phyloP scores from a whole-genome alignment of 225 moss, liverwort and hornwort species.

The Ulota crispa region DNA sequence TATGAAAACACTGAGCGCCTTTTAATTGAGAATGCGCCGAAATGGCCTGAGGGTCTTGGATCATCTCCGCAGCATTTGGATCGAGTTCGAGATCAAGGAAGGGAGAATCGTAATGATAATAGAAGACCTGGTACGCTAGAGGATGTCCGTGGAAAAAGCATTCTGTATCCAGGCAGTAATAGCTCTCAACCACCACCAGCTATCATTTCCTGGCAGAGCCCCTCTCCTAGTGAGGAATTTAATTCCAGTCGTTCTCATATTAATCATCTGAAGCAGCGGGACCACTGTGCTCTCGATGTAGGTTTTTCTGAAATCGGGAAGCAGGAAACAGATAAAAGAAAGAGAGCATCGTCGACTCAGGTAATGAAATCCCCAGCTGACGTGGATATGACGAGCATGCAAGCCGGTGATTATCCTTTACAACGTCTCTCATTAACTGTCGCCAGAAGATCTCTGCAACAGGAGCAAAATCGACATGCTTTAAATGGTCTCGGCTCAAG shows the following conservation, averaged over 20 bases:
- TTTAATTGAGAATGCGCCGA: slow-evolving; percentile 31
- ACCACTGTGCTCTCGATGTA: not conserved
- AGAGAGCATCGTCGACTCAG: not conserved
- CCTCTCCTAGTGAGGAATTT: slow-evolving; percentile 10
- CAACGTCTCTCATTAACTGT: not conserved
- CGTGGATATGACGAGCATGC: slow-evolving; percentile 13
- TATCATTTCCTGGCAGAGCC: slow-evolving; percentile 7
- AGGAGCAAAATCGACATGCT: slow-evolving; percentile 8
- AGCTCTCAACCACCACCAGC: slow-evolving; percentile 20
- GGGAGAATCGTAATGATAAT: slow-evolving; percentile 13
- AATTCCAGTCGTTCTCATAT: not conserved
- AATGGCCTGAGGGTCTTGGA: slow-evolving; percentile 26
- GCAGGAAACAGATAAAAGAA: slow-evolving; percentile 10
- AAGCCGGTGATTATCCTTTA: slow-evolving; percentile 13
- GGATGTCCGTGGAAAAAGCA: slow-evolving; percentile 21
- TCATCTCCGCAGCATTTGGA: slow-evolving; percentile 8
- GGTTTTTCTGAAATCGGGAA: slow-evolving; percentile 7
- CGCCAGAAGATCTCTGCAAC: slow-evolving; percentile 10
- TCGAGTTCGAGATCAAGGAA: slow-evolving; percentile 18
- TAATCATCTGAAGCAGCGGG: slow-evolving; percentile 8
- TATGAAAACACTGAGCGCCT: slow-evolving; percentile 20
- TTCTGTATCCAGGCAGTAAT: slow-evolving; percentile 8
- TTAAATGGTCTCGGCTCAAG: slow-evolving; percentile 11
- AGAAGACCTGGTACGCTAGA: slow-evolving; percentile 2
- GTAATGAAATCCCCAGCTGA: slow-evolving; percentile 7